These are phyloP conservation scores for Talaromyces verruculosus DNA, from an alignment of 2,329 filamentous ascomycete species.

Conservation along the genomic window DNA sequence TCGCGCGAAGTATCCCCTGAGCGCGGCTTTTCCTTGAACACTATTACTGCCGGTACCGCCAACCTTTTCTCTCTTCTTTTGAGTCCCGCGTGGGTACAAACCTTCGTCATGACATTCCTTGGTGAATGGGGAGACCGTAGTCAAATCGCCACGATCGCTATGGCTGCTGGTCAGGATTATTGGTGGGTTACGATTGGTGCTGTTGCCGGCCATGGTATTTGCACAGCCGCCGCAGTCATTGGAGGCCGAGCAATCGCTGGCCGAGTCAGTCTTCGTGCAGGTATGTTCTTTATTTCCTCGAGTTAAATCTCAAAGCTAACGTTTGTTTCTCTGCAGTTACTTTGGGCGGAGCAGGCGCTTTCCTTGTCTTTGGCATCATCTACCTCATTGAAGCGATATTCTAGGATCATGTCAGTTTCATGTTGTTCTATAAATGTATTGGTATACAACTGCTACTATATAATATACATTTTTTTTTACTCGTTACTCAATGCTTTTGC, in stretches of 20 bases:
- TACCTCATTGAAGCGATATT: constrained; percentile 62
- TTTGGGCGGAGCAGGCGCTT: constrained; percentile 84
- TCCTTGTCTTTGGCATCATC: constrained; percentile 86
- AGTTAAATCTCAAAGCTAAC: neutral
- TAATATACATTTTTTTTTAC: neutral
- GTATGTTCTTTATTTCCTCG: constrained; percentile 59
- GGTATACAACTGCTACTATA: constrained; percentile 3
- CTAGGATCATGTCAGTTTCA: neutral
- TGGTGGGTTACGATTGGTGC: constrained; percentile 97
- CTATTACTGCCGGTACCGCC: constrained; percentile 64
- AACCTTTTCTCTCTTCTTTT: constrained; percentile 86
- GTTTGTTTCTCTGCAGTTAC: constrained; percentile 63
- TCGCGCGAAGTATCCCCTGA: constrained; percentile 59
- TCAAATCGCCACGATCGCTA: constrained; percentile 97
- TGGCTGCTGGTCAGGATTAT: constrained; percentile 97
- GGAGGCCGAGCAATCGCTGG: constrained; percentile 91
- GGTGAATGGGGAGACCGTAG: constrained; percentile 98
- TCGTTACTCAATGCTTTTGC: neutral
- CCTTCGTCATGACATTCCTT: constrained; percentile 97
- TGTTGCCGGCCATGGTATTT: constrained; percentile 79
- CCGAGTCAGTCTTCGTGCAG: constrained; percentile 89
- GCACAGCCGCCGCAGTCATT: constrained; percentile 86
- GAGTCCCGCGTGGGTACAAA: constrained; percentile 97
- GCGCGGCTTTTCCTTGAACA: constrained; percentile 47
- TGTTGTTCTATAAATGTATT: constrained; percentile 9